Base-by-base conservation (phyloP, 106 monocot species). In the Posidonia australis region DNA sequence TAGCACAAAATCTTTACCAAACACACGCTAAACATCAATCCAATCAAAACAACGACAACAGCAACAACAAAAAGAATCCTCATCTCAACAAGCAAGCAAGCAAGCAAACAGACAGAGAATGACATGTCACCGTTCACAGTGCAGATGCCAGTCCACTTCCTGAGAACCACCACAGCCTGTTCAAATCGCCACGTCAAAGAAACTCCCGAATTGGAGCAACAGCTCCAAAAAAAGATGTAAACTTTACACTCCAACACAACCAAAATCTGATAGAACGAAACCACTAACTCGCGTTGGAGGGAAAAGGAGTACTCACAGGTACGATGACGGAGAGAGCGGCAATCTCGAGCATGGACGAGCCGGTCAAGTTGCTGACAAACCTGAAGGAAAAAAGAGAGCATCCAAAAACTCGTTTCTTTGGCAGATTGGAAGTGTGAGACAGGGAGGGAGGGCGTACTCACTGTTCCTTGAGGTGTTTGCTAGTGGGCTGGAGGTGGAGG, bases 271-370 rank as follows among this genome's bases (percentile, higher is more conserved):
- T 2, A 36, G 7, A 36, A 36, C 7, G 36, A 36, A 36, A 36
- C 36, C 36, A 36, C 7, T 36, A 36, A 36, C 36, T 36, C 2
- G 2, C 7, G 36, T 36, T n/a, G 60, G 48, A 63, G 42, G 0
- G 12, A 66, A 69, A 21, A 1, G 9, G 26, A 32, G 16, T 9
- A 29, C 64, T 54, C 75, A 90, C 90, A 9, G 96, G 87, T n/a
- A 89, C 78, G 57, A 96, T 80, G 3, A 77, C 18, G 42, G 90
- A 87, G 56, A 96, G 84, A 5, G 87, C 78, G 3, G 78, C 76
- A 44, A 90, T 87, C 82, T 96, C 96, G n/a, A 83, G 60, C 82
- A 90, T 82, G 10, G 96, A 96, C 11, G 96, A 87, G 26, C 96
- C 90, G 29, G 69, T 78, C 22, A 98, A 80, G 75, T 90, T 90